Conservation (phyloP, 768 basidiomycete species). For the Lactarius trivialis region DNA sequence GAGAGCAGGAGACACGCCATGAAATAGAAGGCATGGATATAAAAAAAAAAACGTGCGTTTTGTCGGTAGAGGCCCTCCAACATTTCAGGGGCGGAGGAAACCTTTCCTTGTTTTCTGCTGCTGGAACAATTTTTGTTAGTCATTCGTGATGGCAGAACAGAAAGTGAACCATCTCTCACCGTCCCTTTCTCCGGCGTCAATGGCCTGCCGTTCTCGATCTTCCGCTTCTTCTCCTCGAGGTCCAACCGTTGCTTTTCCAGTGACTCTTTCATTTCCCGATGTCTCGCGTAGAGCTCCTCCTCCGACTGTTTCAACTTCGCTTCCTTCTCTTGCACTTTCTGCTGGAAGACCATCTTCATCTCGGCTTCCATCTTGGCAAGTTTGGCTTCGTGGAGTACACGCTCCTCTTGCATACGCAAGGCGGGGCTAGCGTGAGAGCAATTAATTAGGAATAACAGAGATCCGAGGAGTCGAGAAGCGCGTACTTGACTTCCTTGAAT, state of each 20-base stretch:
- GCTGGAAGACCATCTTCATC: conserved; percentile 99
- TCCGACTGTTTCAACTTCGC: conserved; percentile 98
- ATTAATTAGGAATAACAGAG: background rate
- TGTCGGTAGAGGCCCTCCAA: conserved; percentile 25
- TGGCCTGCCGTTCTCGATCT: conserved; percentile 89
- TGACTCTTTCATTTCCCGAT: conserved; percentile 99
- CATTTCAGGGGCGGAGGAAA: conserved; percentile 58
- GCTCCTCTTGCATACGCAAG: conserved; percentile 92
- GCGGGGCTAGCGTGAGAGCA: conserved; percentile 60
- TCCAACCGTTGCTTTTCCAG: conserved; percentile 93
- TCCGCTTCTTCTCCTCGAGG: conserved; percentile 97
- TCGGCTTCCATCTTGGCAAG: conserved; percentile 99
- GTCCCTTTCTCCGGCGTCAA: conserved; percentile 90
- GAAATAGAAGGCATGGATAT: conserved; percentile 28
- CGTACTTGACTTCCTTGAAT: conserved; percentile 99
- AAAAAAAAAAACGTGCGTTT: conserved; percentile 30
- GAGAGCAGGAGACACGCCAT: conserved; percentile 32
- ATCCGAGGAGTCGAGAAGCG: conserved; percentile 19
- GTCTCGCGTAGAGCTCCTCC: conserved; percentile 96
- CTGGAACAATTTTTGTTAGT: background rate
- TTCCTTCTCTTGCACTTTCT: conserved; percentile 99
- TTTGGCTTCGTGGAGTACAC: conserved; percentile 93
- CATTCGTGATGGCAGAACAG: conserved; percentile 5
- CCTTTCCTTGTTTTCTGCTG: conserved; percentile 49
- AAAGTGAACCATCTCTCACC: conserved; percentile 41